A percentile compares a stretch with the other conserved stretches of the same genome.
Evolutionary conservation across 2,329 filamentous ascomycete genomes (phyloP).

Genomic region (Claviceps sp.): DNA sequence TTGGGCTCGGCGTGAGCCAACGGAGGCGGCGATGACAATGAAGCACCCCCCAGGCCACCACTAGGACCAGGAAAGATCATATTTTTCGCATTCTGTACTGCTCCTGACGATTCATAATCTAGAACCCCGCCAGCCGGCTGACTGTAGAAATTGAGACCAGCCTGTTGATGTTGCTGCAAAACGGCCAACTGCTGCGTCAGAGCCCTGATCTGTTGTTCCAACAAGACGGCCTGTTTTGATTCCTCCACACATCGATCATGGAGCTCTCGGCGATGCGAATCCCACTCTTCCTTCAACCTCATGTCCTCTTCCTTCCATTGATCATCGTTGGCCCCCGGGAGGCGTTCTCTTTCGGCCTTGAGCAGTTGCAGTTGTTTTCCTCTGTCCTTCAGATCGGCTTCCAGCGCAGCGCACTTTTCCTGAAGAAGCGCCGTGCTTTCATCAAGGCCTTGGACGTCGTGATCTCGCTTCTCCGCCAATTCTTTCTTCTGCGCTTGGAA

Average conservation of each 20-base stretch:
- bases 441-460: slow-evolving; percentile 37
- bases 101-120: slow-evolving; percentile 32
- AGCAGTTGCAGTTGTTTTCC: slow-evolving; percentile 58
- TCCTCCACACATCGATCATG: slow-evolving; percentile 35
- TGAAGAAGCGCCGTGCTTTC: slow-evolving; percentile 47
- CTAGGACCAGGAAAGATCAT: slow-evolving; percentile 19
- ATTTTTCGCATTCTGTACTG: slow-evolving; percentile 29
- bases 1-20: slow-evolving; percentile 21
- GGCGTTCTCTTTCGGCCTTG: slow-evolving; percentile 54
- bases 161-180: slow-evolving; percentile 26
- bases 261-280: slow-evolving; percentile 36
- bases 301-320: slow-evolving; percentile 38
- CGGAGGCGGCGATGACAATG: slow-evolving; percentile 3
- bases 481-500: slow-evolving; percentile 41
- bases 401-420: slow-evolving; percentile 49
- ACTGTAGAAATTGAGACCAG: slow-evolving; percentile 30
- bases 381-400: slow-evolving; percentile 56
- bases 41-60: slow-evolving; percentile 1
- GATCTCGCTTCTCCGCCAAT: slow-evolving; percentile 36
- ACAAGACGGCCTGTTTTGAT: slow-evolving; percentile 30
- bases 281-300: slow-evolving; percentile 43
- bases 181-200: slow-evolving; percentile 33
- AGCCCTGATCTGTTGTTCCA: slow-evolving; percentile 32
- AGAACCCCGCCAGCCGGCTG: slow-evolving; percentile 29
- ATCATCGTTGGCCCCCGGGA: slow-evolving; percentile 48